Evolutionary conservation across 306 rosid genomes (phyloP).

Genomic region (Vigna hirtella): DNA sequence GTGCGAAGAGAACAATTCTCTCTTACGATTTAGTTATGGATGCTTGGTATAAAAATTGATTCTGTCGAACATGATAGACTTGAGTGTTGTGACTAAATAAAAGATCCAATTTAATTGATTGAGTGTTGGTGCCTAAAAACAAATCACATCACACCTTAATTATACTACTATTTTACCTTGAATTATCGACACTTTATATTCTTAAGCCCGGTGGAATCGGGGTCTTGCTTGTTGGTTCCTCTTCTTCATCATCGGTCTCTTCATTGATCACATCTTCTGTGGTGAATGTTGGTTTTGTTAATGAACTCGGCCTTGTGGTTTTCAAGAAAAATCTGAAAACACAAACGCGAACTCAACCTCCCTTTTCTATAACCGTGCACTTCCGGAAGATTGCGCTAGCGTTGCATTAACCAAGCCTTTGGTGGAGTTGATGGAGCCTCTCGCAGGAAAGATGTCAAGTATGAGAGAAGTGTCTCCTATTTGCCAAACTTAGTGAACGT

Average conservation of each 20-base stretch:
- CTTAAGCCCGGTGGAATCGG: constrained; percentile 90
- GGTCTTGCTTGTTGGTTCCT: constrained; percentile 57
- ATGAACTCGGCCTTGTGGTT: constrained; percentile 61
- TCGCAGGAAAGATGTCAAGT: constrained; percentile 42
- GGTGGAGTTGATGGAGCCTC: constrained; percentile 66
- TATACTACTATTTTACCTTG: no score
- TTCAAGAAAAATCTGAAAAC: constrained; percentile 72
- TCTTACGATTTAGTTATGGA: no score
- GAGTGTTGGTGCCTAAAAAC: no score
- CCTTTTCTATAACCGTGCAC: constrained; percentile 47
- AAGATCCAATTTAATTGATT: no score
- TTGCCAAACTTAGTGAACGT: constrained; percentile 68
- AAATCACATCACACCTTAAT: no score
- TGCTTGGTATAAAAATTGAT: no score
- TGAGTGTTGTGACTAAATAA: no score
- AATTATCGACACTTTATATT: constrained; percentile 14
- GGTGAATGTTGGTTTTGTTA: constrained; percentile 62
- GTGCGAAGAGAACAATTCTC: no score
- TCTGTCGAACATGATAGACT: no score
- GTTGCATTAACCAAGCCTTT: constrained; percentile 59
- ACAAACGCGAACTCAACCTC: background rate
- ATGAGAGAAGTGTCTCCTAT: constrained; percentile 49
- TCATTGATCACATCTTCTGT: constrained; percentile 76
- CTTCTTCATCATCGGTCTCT: constrained; percentile 48
- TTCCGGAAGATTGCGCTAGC: constrained; percentile 69